Evolutionary conservation across 192 early-diverging fungal species (phyloP).

Genomic region (Rhizoclosmatium sp.): DNA sequence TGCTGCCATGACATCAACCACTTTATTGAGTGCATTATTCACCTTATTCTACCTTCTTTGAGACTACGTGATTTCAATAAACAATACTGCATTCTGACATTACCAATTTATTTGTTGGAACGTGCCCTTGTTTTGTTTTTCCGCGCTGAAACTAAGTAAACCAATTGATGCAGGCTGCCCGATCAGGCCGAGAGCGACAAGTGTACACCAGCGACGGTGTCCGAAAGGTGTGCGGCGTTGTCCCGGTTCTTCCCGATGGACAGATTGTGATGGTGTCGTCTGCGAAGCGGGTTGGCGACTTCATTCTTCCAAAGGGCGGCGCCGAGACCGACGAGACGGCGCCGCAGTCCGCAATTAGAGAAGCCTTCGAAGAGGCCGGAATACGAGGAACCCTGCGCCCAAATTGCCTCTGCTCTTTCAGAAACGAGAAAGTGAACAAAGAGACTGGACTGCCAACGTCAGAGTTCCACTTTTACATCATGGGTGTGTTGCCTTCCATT

Average conservation of each 20-base stretch:
- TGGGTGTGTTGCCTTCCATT: slow-evolving; percentile 7
- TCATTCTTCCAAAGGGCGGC: slow-evolving; percentile 30
- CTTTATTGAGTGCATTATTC: neutral
- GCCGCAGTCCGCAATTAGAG: slow-evolving; percentile 1
- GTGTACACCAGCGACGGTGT: slow-evolving; percentile 14
- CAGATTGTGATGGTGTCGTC: slow-evolving; percentile 24
- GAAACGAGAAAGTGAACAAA: neutral
- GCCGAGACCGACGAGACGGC: slow-evolving; percentile 31
- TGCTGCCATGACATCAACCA: no score
- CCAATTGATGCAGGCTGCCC: neutral
- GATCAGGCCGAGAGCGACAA: slow-evolving; percentile 22
- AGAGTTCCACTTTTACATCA: slow-evolving; percentile 20
- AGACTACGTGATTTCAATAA: neutral
- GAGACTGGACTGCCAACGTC: neutral
- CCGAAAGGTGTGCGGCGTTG: slow-evolving; percentile 24
- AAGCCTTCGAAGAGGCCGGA: slow-evolving; percentile 33
- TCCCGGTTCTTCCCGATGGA: slow-evolving; percentile 31
- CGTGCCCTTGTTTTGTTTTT: no score
- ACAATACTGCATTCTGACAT: neutral
- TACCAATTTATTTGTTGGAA: neutral
- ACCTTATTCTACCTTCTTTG: neutral
- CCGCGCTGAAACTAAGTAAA: no score
- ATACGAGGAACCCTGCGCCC: neutral
- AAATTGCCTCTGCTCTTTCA: slow-evolving; percentile 3
- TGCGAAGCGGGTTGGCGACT: neutral